Conservation (phyloP, 495 filamentous ascomycete genomes). For the Tuber brumale region DNA sequence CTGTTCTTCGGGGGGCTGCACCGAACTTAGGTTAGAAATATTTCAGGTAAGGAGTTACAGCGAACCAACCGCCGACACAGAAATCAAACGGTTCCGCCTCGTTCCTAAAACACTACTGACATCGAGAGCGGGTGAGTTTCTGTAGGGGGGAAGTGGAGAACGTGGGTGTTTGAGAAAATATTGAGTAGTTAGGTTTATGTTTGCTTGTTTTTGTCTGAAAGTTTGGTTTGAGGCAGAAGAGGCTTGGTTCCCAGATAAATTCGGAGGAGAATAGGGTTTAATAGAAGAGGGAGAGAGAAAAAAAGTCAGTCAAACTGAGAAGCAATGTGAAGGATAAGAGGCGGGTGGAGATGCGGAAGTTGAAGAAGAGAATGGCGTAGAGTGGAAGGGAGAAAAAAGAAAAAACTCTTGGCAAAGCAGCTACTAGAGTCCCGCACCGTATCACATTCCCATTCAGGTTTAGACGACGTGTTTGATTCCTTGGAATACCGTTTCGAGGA, state of each 20-base stretch:
- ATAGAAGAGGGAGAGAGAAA: not conserved
- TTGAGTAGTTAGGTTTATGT: not conserved
- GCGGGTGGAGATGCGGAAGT: no score
- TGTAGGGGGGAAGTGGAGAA: not conserved
- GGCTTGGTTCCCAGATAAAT: not conserved
- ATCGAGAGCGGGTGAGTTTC: not conserved
- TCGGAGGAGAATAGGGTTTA: not conserved
- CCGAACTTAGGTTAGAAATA: not conserved
- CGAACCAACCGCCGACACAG: not conserved
- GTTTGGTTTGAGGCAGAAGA: not conserved
- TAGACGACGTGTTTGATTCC: no score
- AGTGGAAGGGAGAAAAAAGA: no score
- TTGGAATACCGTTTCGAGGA: no score
- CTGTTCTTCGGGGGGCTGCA: not conserved
- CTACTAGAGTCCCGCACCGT: no score
- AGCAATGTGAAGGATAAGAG: no score
- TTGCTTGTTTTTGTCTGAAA: not conserved
- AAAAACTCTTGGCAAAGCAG: no score
- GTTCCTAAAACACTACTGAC: not conserved
- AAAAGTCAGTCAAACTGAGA: not conserved
- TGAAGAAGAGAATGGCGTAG: no score
- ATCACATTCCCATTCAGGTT: no score
- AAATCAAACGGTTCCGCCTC: not conserved
- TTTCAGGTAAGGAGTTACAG: not conserved
- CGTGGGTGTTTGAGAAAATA: not conserved